Percentiles rank a stretch among this genome's conserved stretches.
These are phyloP conservation scores for Eutrema heterophyllum DNA, from an alignment of 345 rosid genomes.

Conservation along the genomic window DNA sequence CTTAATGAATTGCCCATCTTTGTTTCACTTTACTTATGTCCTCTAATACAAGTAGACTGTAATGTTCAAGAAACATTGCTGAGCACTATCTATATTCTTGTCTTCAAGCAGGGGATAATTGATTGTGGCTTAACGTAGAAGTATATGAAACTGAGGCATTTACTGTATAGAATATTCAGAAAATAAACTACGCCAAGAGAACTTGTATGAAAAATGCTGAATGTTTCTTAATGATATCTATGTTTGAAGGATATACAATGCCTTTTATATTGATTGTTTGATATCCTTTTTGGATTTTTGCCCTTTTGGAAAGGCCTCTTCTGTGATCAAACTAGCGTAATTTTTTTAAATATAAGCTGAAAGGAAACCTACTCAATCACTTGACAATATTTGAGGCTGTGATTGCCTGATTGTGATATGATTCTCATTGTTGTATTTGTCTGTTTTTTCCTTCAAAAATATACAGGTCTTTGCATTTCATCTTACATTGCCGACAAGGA, in stretches of 20 bases:
- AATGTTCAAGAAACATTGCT: not conserved
- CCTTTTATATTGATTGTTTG: not conserved
- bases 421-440: not conserved
- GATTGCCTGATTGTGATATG: not conserved
- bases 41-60: not conserved
- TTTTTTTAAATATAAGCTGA: not conserved
- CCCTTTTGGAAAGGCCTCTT: not conserved
- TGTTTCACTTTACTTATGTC: not conserved
- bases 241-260: not conserved
- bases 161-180: not conserved
- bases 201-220: not conserved
- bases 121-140: not conserved
- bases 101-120: not conserved
- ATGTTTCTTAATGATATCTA: not conserved
- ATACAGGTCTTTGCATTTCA: conserved; percentile 74
- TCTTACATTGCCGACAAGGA: conserved; percentile 46
- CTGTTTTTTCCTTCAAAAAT: not conserved
- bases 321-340: not conserved
- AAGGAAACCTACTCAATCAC: not conserved
- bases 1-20: not conserved
- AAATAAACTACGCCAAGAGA: not conserved
- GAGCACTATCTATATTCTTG: not conserved
- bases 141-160: not conserved
- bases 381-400: not conserved
- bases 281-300: not conserved